A percentile compares a stretch with the other conserved stretches of the same genome.
Evolutionary conservation across 2,329 filamentous ascomycete species (phyloP).

Genomic region (Aspergillus felis): DNA sequence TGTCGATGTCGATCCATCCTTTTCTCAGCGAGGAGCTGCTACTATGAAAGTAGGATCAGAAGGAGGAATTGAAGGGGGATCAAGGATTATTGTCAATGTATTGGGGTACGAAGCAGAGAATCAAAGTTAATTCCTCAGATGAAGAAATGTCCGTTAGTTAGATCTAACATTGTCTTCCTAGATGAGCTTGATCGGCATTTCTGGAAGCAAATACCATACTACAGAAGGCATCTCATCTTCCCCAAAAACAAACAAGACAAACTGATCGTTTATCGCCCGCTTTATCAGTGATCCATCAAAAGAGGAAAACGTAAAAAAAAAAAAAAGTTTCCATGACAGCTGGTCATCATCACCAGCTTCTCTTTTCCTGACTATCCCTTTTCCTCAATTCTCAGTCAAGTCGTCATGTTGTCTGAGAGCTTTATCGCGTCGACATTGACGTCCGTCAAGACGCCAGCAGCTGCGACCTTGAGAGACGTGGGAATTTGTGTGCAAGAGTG

Average conservation of each 20-base stretch:
- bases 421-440: slow-evolving; percentile 45
- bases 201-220: no score
- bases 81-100: slow-evolving; percentile 3
- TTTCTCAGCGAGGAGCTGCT: background rate
- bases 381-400: slow-evolving; percentile 15
- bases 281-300: slow-evolving; percentile 16
- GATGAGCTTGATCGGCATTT: no score
- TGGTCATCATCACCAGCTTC: background rate
- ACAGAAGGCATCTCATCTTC: background rate
- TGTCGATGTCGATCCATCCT: background rate
- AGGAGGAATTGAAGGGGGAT: slow-evolving; percentile 10
- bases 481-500: slow-evolving; percentile 83
- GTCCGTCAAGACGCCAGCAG: slow-evolving; percentile 40
- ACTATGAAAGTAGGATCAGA: background rate
- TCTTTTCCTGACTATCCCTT: slow-evolving; percentile 8
- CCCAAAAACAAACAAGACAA: slow-evolving; percentile 31
- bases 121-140: background rate
- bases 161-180: no score
- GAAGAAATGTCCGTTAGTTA: background rate
- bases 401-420: slow-evolving; percentile 47
- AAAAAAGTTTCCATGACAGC: slow-evolving; percentile 5
- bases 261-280: slow-evolving; percentile 22
- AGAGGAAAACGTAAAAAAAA: background rate
- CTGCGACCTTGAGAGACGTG: slow-evolving; percentile 65
- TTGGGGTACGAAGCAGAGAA: background rate